These are phyloP conservation scores for Schwanniomyces sp. DNA, from an alignment of 805 yeast species.

Conservation along the genomic window DNA sequence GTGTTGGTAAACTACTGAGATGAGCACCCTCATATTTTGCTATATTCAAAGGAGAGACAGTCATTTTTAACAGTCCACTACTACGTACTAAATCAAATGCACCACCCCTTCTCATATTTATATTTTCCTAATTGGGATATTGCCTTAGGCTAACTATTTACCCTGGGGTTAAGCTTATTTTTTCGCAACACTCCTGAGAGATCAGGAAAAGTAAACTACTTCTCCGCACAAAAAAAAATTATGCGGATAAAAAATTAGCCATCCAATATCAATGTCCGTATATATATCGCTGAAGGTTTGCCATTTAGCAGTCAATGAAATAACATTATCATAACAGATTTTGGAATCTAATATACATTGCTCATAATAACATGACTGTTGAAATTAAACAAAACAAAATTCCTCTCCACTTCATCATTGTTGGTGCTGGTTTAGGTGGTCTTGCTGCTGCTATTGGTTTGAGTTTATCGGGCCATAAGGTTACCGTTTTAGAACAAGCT, in stretches of 20 bases:
- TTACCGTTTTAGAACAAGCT: slow-evolving; percentile 23
- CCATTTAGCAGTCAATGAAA: neutral
- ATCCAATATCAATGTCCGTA: neutral
- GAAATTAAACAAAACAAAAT: slow-evolving; percentile 8
- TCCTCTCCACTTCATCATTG: slow-evolving; percentile 16
- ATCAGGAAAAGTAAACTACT: neutral
- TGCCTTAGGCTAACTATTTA: neutral
- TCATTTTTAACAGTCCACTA: neutral
- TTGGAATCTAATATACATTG: neutral
- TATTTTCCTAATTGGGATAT: neutral
- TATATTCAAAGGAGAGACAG: neutral
- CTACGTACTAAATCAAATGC: neutral
- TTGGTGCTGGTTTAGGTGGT: slow-evolving; percentile 32
- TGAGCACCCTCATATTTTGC: neutral
- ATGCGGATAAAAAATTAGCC: neutral
- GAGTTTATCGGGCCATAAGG: slow-evolving; percentile 21
- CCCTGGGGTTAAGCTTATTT: neutral
- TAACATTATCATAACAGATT: neutral
- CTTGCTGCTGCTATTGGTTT: slow-evolving; percentile 26
- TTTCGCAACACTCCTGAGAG: neutral
- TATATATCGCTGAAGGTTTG: neutral
- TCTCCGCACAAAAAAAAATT: neutral
- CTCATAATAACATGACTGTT: neutral
- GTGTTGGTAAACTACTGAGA: neutral
- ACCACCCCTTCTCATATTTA: neutral